phyloP scores from a whole-genome alignment of 768 basidiomycete species.

The Chalciporus piperatus region DNA sequence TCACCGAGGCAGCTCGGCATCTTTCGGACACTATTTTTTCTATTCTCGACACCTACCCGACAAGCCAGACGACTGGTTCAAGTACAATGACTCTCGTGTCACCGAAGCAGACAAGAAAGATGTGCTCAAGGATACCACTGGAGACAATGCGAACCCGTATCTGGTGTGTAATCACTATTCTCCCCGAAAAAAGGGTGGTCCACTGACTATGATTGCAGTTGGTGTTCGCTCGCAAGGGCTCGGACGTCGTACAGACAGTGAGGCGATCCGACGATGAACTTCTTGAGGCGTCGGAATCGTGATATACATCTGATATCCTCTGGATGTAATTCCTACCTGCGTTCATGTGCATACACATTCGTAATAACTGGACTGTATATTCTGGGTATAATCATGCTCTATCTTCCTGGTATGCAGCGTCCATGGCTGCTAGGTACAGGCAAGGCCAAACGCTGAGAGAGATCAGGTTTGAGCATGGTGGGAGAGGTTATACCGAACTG shows the following conservation, averaged over 20 bases:
- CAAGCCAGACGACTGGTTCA: constrained; percentile 85
- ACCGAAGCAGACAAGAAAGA: constrained; percentile 74
- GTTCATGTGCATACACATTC: constrained; percentile 7
- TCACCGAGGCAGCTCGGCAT: constrained; percentile 84
- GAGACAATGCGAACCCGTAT: constrained; percentile 87
- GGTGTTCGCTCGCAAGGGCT: constrained; percentile 79
- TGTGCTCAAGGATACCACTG: constrained; percentile 87
- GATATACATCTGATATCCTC: constrained; percentile 28
- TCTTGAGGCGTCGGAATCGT: constrained; percentile 28
- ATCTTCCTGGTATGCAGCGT: constrained; percentile 5
- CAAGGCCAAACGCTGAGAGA: no score
- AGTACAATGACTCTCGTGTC: constrained; percentile 93
- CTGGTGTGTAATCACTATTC: constrained; percentile 50
- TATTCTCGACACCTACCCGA: constrained; percentile 86
- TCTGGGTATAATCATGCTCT: constrained; percentile 15
- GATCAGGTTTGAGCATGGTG: no score
- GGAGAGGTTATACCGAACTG: background rate
- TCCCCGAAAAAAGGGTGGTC: background rate
- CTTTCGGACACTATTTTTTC: constrained; percentile 95
- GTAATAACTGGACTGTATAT: constrained; percentile 8
- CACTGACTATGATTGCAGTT: constrained; percentile 44
- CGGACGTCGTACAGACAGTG: constrained; percentile 78
- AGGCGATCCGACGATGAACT: constrained; percentile 50
- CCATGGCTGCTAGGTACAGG: background rate
- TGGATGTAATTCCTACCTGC: constrained; percentile 14